Evolutionary conservation across 2,329 filamentous ascomycete species (phyloP), one percentile per base, ranked within the genome.

Genomic region (Ophiognomonia clavigignenti-juglandacearum): DNA sequence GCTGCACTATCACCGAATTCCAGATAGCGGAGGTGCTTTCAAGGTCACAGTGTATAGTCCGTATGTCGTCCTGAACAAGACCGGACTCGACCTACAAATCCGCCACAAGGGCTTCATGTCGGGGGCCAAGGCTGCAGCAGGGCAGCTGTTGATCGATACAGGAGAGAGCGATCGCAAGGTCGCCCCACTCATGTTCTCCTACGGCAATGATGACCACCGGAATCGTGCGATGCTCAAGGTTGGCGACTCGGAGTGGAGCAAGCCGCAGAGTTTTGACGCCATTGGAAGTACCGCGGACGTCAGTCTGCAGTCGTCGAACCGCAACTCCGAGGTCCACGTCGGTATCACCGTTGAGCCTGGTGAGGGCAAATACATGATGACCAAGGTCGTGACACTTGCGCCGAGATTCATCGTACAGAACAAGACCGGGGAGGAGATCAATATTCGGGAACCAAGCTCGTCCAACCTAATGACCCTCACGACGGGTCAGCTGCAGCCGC

Each of bases 281-380:
- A 93, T 98, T 54, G 93, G 93, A 26, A 97, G 92, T 59, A 90
- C 86, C 1, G 85, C 89, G 14, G 91, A 96, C 57, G 87, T 96
- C 29, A 80, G 93, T 27, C 74, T 98, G 27, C 85, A 86, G 41
- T 88, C 90, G 0, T 69, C 78, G 2, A 78, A 77, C 35, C 83
- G 80, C 36, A 77, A 75, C 47, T 84, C 84, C 3, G 93, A 98
- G 64, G 91, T 97, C 59, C 90, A 97, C 59, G 77, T 95, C 6
- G 93, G 93, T 39, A 82, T 98, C 40, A 92, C 85, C 2, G 85
- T 98, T 24, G 82, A 88, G 48, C 86, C 95, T 48, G 93, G 93
- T 10, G 86, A 96, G 59, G 93, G 93, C 59, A 98, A 98, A 67
- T 98, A 97, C 72, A 97, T 96, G 65, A 75, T 98, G 73, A 95